phyloP scores from a whole-genome alignment of 192 early-diverging fungal genomes.

The Diversispora eburnea region DNA sequence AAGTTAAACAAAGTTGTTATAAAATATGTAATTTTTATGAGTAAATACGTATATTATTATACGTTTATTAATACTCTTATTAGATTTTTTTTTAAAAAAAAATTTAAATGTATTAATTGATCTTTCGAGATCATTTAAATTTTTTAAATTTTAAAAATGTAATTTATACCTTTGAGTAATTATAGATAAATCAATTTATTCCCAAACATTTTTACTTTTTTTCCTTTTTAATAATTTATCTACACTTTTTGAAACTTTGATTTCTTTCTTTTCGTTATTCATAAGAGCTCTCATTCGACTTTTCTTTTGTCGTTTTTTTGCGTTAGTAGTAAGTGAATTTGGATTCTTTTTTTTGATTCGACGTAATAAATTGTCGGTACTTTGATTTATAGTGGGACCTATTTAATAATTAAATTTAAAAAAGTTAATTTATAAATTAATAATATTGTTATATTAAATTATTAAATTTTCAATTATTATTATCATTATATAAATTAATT shows the following conservation, averaged over 20 bases:
- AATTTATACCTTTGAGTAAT: background rate
- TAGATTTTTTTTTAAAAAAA: background rate
- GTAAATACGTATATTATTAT: background rate
- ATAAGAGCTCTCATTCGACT: background rate
- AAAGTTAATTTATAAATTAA: too few species aligned
- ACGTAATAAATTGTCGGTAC: constrained; percentile 1
- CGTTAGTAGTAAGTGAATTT: constrained; percentile 2
- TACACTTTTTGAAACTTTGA: background rate
- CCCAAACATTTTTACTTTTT: background rate
- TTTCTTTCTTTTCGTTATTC: background rate
- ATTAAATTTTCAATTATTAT: too few species aligned
- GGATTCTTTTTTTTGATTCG: constrained; percentile 20
- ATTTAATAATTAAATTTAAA: background rate
- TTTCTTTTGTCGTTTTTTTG: constrained; percentile 11
- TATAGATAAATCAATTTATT: background rate
- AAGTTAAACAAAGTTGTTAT: background rate
- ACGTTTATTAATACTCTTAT: background rate
- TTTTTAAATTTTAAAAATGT: background rate
- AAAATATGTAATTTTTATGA: background rate
- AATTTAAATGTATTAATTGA: background rate
- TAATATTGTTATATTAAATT: too few species aligned
- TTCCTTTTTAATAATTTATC: constrained; percentile 1
- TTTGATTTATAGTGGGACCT: background rate
- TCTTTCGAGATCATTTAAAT: background rate
- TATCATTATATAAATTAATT: too few species aligned